phyloP scores from a whole-genome alignment of 1,139 yeast species.

The Nematodospora anomalae region DNA sequence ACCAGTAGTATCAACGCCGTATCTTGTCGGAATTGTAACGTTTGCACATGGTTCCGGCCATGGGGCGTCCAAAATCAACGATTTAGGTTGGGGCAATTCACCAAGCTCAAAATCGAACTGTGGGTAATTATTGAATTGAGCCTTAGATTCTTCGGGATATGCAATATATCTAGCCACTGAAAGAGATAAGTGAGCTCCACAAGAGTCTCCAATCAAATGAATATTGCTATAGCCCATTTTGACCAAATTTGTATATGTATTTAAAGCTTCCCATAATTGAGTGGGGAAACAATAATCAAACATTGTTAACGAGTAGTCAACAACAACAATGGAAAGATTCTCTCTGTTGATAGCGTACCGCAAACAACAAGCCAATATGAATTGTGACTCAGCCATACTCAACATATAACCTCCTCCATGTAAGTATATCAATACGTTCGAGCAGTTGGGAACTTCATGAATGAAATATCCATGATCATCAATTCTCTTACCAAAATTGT shows the following conservation, averaged over 20 bases:
- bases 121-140: conserved; percentile 21
- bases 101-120: conserved; percentile 16
- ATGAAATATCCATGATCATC: conserved; percentile 26
- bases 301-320: conserved; percentile 38
- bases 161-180: conserved; percentile 30
- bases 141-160: conserved; percentile 26
- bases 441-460: too few species aligned
- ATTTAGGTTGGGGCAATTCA: conserved; percentile 26
- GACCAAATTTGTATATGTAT: conserved; percentile 26
- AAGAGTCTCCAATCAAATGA: conserved; percentile 44
- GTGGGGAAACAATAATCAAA: conserved; percentile 27
- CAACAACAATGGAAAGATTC: conserved; percentile 26
- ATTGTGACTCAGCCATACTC: conserved; percentile 26
- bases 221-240: conserved; percentile 28
- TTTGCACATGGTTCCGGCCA: conserved; percentile 28
- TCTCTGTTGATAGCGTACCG: conserved; percentile 17
- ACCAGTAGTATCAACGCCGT: conserved; percentile 24
- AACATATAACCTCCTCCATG: conserved; percentile 47
- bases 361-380: conserved; percentile 20
- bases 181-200: conserved; percentile 42
- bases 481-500: conserved; percentile 23
- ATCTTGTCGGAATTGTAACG: conserved; percentile 18
- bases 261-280: conserved; percentile 35
- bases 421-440: conserved; percentile 18
- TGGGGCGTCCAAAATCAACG: conserved; percentile 37